phyloP scores from a whole-genome alignment of 176 grass and related monocot species.

The Olyra latifolia region DNA sequence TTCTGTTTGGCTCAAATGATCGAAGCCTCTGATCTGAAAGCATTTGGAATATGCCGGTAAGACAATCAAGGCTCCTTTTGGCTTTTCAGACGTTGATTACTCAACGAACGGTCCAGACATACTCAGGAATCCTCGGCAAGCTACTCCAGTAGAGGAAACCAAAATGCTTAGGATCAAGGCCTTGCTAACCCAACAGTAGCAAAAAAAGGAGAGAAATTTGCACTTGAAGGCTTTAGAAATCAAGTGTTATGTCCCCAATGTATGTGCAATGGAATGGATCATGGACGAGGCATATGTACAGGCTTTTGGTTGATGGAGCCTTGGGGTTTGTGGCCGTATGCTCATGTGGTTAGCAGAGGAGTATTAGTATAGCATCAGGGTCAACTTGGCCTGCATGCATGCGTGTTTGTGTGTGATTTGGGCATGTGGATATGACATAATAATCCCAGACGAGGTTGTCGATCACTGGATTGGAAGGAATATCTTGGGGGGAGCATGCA shows the following conservation, averaged over 20 bases:
- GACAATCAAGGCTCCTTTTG: background rate
- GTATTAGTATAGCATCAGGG: slow-evolving; percentile 1
- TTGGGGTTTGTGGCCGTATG: slow-evolving; percentile 52
- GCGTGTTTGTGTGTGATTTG: slow-evolving; percentile 47
- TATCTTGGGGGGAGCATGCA: slow-evolving; percentile 73
- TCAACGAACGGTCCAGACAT: background rate
- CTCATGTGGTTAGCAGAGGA: slow-evolving; percentile 41
- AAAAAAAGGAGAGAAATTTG: background rate
- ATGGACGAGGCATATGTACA: background rate
- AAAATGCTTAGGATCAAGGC: slow-evolving; percentile 8
- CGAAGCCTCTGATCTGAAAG: background rate
- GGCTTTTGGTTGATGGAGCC: slow-evolving; percentile 40
- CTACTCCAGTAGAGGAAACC: background rate
- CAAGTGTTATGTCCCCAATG: slow-evolving; percentile 50
- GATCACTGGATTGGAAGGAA: slow-evolving; percentile 77
- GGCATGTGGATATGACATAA: slow-evolving; percentile 68
- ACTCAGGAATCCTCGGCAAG: background rate
- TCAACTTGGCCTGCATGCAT: slow-evolving; percentile 49
- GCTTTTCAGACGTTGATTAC: background rate
- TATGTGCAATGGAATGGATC: slow-evolving; percentile 10
- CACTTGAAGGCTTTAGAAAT: slow-evolving; percentile 18
- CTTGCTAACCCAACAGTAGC: background rate
- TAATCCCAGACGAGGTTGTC: slow-evolving; percentile 61
- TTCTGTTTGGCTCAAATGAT: background rate
- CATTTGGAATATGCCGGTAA: background rate